These are phyloP conservation scores for Ascoidea tarda DNA, from an alignment of 805 yeast species.

Conservation along the genomic window DNA sequence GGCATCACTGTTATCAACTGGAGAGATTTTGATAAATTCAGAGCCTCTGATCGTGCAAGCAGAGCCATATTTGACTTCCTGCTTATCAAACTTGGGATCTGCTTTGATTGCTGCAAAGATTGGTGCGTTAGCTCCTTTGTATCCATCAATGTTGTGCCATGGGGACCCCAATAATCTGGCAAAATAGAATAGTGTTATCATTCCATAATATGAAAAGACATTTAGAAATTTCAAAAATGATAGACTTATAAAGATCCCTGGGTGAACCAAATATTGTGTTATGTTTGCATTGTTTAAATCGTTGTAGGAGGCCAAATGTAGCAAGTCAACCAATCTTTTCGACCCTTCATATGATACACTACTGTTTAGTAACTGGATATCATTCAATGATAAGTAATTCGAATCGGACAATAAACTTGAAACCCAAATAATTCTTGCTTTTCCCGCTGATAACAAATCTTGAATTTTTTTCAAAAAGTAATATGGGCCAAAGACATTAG, in stretches of 20 bases:
- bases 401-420: slow-evolving; percentile 75
- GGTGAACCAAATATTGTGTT: slow-evolving; percentile 71
- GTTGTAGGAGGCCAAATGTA: slow-evolving; percentile 61
- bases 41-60: slow-evolving; percentile 51
- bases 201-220: slow-evolving; percentile 68
- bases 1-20: slow-evolving; percentile 45
- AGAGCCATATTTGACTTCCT: slow-evolving; percentile 56
- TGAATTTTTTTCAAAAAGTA: slow-evolving; percentile 58
- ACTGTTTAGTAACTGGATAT: slow-evolving; percentile 53
- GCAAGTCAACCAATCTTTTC: slow-evolving; percentile 69
- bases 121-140: slow-evolving; percentile 82
- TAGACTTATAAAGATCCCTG: slow-evolving; percentile 83
- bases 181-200: slow-evolving; percentile 70
- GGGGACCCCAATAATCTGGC: slow-evolving; percentile 76
- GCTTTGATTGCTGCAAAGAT: slow-evolving; percentile 47
- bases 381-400: slow-evolving; percentile 56
- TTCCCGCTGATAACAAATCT: slow-evolving; percentile 31
- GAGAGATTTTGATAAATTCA: slow-evolving; percentile 42
- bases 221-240: slow-evolving; percentile 69
- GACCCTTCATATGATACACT: slow-evolving; percentile 82
- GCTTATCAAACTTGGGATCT: slow-evolving; percentile 30
- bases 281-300: slow-evolving; percentile 38
- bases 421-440: slow-evolving; percentile 70
- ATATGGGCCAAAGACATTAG: slow-evolving; percentile 94
- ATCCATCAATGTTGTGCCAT: slow-evolving; percentile 82